A percentile compares a stretch with the other conserved stretches of the same genome.
Evolutionary conservation across 1,284 basidiomycete species (phyloP).

Genomic region (Mycosarcoma mackinlayi): DNA sequence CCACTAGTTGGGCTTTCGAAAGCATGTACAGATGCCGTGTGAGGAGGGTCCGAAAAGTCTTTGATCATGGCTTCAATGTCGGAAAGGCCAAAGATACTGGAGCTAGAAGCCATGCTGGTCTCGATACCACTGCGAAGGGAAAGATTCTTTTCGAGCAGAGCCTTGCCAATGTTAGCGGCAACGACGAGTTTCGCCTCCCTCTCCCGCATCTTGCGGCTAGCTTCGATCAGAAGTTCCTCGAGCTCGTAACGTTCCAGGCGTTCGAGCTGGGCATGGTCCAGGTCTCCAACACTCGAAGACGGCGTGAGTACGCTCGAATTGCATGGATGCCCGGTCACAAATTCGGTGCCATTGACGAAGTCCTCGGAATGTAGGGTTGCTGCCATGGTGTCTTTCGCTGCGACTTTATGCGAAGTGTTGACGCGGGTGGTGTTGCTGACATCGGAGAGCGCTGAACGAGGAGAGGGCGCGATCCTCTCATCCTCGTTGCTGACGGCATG

Average conservation of each 20-base stretch:
- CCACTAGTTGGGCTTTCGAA: neutral
- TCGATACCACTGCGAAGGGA: constrained; percentile 53
- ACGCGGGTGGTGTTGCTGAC: neutral
- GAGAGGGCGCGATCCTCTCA: neutral
- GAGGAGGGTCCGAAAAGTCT: constrained; percentile 7
- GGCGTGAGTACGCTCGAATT: constrained; percentile 5
- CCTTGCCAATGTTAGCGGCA: constrained; percentile 61
- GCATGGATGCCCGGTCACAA: neutral
- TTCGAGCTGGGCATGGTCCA: constrained; percentile 49
- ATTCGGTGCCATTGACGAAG: too few species aligned
- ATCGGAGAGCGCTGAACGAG: constrained; percentile 17
- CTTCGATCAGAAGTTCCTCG: constrained; percentile 54
- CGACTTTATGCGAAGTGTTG: neutral
- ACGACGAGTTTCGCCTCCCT: constrained; percentile 58
- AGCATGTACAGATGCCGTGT: neutral
- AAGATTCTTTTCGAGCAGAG: constrained; percentile 61
- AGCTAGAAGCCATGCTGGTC: constrained; percentile 43
- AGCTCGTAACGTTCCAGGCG: constrained; percentile 56
- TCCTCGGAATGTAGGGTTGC: neutral
- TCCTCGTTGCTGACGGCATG: neutral
- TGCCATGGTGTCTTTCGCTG: too few species aligned
- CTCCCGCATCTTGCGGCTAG: constrained; percentile 56
- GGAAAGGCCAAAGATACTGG: constrained; percentile 31
- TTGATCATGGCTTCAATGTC: constrained; percentile 38
- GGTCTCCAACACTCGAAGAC: constrained; percentile 12